These are phyloP conservation scores for Bryoglossum gracile DNA, from an alignment of 495 filamentous ascomycete genomes.

Conservation along the genomic window DNA sequence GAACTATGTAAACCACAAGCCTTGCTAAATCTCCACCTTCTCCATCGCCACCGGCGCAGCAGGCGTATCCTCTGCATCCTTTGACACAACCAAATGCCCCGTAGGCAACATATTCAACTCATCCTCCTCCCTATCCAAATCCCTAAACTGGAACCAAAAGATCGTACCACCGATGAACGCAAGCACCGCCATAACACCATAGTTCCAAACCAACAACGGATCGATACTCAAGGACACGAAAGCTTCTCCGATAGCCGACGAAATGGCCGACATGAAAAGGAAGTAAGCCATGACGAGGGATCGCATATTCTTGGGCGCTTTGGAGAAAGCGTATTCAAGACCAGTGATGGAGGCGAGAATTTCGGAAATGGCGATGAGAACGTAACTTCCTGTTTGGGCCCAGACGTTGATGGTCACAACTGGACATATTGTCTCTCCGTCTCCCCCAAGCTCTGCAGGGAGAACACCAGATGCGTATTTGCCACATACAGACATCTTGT, in stretches of 20 bases:
- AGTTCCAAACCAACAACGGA: conserved; percentile 60
- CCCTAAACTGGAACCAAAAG: conserved; percentile 56
- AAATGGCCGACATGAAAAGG: conserved; percentile 65
- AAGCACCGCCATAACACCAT: conserved; percentile 54
- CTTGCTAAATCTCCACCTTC: too few relatives aligned
- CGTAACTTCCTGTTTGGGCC: conserved; percentile 30
- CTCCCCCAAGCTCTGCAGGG: conserved; percentile 3
- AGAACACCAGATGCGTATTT: conserved; percentile 29
- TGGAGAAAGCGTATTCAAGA: conserved; percentile 67
- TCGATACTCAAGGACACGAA: conserved; percentile 56
- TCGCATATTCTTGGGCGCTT: conserved; percentile 72
- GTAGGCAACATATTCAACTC: conserved; percentile 51
- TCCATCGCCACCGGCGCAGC: conserved; percentile 2
- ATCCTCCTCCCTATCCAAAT: conserved; percentile 58
- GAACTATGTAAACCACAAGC: too few relatives aligned
- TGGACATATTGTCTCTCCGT: conserved; percentile 8
- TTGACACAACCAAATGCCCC: conserved; percentile 26
- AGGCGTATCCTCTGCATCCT: conserved; percentile 15
- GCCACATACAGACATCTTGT: conserved; percentile 53
- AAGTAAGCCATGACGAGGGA: conserved; percentile 61
- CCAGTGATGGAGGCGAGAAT: conserved; percentile 43
- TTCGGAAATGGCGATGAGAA: conserved; percentile 32
- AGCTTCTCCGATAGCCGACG: conserved; percentile 62
- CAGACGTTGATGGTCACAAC: conserved; percentile 22
- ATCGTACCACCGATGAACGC: conserved; percentile 48